Base-by-base conservation (phyloP, 345 rosid species). In the Eucalyptus victrix region DNA sequence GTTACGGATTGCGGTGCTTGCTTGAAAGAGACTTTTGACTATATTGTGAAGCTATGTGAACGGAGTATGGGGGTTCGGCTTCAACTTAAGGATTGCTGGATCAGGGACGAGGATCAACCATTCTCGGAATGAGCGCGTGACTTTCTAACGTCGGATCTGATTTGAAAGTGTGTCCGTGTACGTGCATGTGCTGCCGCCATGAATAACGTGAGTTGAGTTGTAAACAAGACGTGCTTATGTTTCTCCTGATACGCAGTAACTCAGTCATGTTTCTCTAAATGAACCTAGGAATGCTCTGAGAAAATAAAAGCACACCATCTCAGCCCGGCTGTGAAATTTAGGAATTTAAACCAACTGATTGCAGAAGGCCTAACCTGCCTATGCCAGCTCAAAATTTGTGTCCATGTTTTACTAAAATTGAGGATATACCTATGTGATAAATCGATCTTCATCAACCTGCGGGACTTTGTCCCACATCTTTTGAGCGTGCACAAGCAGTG, bases 1-100 rank as follows among this genome's bases (percentile, higher is more conserved):
- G 32, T 13, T 60, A 12, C 69, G 4, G 32, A 0, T 14, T 0
- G 58, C 58, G 26, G 0, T 21, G 58, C 26, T 53, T 53, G 30
- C 32, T 60, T 26, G 67, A 26, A 26, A 60, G 67, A 8, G n/a
- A 26, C 16, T 12, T 60, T 60, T 24, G 32, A 60, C 67, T 60
- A 60, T 60, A 60, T 28, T 28, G 67, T 26, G 67, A 60, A 60
- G 67, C 32, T 60, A 26, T 5, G 67, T 1, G 67, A 60, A 60
- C 15, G 67, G 67, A 60, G n/a, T 30, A 62, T 14, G 2, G 69
- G 65, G 0, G 3, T 58, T 21, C n/a, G 30, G 65, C 28, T 58
- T 24, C 30, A 24, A 10, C 65, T 23, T 58, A 24, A 58, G 14
- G 6, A 62, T 62, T 6, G 1, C 69, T 18, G 32, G 69, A 2